Percentiles rank a stretch among this genome's conserved stretches.
Evolutionary conservation across 192 early-diverging fungal species (phyloP).

Genomic region (Podila clonocystis): DNA sequence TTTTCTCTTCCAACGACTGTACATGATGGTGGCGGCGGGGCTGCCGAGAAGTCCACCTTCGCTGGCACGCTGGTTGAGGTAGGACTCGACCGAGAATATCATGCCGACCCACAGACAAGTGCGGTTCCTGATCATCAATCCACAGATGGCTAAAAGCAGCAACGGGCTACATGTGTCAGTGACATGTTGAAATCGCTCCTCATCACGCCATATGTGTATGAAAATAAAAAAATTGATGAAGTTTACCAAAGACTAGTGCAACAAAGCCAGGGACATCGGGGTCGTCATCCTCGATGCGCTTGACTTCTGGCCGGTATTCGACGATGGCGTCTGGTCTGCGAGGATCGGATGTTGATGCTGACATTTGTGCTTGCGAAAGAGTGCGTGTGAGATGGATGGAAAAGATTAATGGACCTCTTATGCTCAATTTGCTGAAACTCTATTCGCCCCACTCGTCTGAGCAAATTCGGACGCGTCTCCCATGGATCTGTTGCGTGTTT

Average conservation of each 20-base stretch:
- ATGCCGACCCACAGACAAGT: constrained; percentile 39
- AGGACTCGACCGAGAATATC: constrained; percentile 45
- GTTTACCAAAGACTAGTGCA: constrained; percentile 21
- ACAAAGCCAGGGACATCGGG: constrained; percentile 48
- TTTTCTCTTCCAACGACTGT: background rate
- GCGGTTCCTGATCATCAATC: constrained; percentile 17
- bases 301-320: constrained; percentile 48
- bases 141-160: constrained; percentile 3
- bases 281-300: constrained; percentile 46
- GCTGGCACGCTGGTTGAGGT: constrained; percentile 44
- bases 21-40: constrained; percentile 40
- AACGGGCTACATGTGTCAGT: background rate
- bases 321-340: constrained; percentile 35
- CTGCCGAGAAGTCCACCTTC: constrained; percentile 41
- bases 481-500: too few species aligned
- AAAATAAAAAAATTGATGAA: background rate
- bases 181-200: background rate
- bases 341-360: constrained; percentile 17
- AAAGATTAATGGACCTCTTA: too few species aligned
- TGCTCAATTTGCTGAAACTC: too few species aligned
- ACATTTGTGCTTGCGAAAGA: background rate
- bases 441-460: too few species aligned
- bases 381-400: background rate
- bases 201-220: background rate
- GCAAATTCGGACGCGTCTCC: too few species aligned